Base-by-base conservation (phyloP, 352 stramenopile genomes). In the Hyaloperonospora arabidopsidis region DNA sequence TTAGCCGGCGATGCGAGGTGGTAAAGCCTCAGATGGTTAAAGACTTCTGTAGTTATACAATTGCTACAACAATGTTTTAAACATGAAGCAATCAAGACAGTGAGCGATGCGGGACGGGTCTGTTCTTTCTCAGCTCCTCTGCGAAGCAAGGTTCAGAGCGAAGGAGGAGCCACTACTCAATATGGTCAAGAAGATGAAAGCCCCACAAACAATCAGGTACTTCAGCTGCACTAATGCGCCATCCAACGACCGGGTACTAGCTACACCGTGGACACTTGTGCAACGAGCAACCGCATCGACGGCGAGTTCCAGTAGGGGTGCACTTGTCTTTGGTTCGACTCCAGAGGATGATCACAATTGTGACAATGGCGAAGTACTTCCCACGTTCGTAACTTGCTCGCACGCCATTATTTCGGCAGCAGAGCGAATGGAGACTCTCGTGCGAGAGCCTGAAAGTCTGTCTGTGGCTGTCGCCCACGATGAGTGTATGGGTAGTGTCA, bases 401-500 rank as follows among this genome's bases (percentile, higher is more conserved):
- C 25, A 39, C 18, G 52, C 55, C 19, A 62, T 68, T 28, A 48
- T 63, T n/a, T 19, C 55, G 2, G 64, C 64, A n/a, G 55, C 56
- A 4, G 64, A 72, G 32, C 52, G 55, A 29, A 72, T 72, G 59
- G 19, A 48, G 29, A 22, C 22, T 14, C 60, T 72, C 12, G 35
- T 44, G 1, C 52, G 17, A 21, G 38, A 60, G 19, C 60, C 60
- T 25, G 44, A n/a, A 17, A 66, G 39, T 56, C 34, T 72, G 29
- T 22, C 59, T 5, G 47, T 68, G 5, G 64, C 55, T 15, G 67
- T 72, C 41, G 64, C 60, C 38, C 68, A 63, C 28, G 64, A 72
- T 35, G 64, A 66, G 36, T 68, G 59, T 56, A 48, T 72, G 3
- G 64, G 68, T 44, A 66, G 68, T 45, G 23, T 72, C 38, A 63